Conservation (phyloP, 352 stramenopile species). For the Phytophthora chlamydospora region DNA sequence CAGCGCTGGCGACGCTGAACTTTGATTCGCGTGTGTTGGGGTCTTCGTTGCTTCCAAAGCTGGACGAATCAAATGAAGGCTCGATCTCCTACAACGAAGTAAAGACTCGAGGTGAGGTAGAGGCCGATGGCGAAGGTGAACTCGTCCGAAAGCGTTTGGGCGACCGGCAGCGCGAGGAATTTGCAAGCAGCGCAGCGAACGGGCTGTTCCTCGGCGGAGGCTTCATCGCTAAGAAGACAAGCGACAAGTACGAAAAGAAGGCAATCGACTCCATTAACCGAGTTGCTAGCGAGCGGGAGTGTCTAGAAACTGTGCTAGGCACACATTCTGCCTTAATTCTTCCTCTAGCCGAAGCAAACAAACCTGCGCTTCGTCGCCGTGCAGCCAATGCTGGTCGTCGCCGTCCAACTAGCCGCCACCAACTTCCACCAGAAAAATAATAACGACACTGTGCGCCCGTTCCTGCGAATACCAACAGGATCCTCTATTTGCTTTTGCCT, state of each 20-base stretch:
- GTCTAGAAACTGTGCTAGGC: constrained; percentile 20
- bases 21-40: constrained; percentile 12
- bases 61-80: background rate
- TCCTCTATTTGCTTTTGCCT: constrained; percentile 19
- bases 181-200: constrained; percentile 22
- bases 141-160: constrained; percentile 18
- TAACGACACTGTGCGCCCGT: background rate
- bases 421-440: constrained; percentile 8
- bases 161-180: constrained; percentile 29
- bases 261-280: constrained; percentile 7
- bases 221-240: constrained; percentile 41
- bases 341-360: constrained; percentile 21
- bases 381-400: constrained; percentile 18
- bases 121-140: constrained; percentile 12
- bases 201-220: constrained; percentile 46
- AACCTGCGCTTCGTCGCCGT: constrained; percentile 31
- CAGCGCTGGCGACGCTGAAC: constrained; percentile 15
- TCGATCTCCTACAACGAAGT: background rate
- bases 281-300: constrained; percentile 10
- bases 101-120: background rate
- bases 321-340: constrained; percentile 24
- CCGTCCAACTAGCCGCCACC: constrained; percentile 5
- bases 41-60: constrained; percentile 3
- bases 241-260: constrained; percentile 11
- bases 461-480: background rate